A percentile compares a stretch with the other conserved stretches of the same genome.
Conservation (phyloP, 1,284 basidiomycete species). For the Rhodotorula sp. region DNA sequence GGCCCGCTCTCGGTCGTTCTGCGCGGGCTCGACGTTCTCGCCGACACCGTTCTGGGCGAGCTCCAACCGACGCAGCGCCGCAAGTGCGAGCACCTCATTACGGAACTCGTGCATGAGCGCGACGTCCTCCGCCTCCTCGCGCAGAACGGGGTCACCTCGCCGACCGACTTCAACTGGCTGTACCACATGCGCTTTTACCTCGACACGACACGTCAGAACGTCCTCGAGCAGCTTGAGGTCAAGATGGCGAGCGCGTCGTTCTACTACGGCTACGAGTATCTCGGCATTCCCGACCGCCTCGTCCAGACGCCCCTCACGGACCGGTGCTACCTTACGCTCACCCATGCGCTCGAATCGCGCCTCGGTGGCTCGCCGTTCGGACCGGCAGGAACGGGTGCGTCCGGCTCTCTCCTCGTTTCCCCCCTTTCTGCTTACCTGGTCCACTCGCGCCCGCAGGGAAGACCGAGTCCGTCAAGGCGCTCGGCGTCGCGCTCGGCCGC, state of each 20-base stretch:
- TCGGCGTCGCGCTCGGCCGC: slow-evolving; percentile 94
- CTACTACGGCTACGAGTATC: slow-evolving; percentile 98
- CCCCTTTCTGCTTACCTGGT: not conserved
- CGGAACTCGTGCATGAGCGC: slow-evolving; percentile 95
- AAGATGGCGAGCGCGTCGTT: slow-evolving; percentile 89
- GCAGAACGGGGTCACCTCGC: slow-evolving; percentile 64
- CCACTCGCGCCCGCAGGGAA: slow-evolving; percentile 63
- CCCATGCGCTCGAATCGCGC: slow-evolving; percentile 91
- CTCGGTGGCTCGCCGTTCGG: slow-evolving; percentile 97
- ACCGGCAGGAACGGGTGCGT: slow-evolving; percentile 88
- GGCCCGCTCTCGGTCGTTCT: slow-evolving; percentile 72
- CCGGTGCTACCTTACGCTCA: slow-evolving; percentile 92
- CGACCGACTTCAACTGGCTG: slow-evolving; percentile 84
- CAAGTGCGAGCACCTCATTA: slow-evolving; percentile 98
- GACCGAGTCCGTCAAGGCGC: slow-evolving; percentile 98
- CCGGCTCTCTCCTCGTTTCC: slow-evolving; percentile 2
- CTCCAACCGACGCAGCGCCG: slow-evolving; percentile 83
- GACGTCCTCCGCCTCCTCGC: slow-evolving; percentile 86
- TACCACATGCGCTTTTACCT: slow-evolving; percentile 99
- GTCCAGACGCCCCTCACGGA: slow-evolving; percentile 99
- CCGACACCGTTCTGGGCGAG: slow-evolving; percentile 91
- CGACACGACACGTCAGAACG: slow-evolving; percentile 67
- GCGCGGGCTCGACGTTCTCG: slow-evolving; percentile 86
- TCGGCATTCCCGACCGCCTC: slow-evolving; percentile 93
- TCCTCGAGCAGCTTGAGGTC: slow-evolving; percentile 70